These are phyloP conservation scores for Clavaria fumosa DNA, from an alignment of 768 basidiomycete species.

Conservation along the genomic window DNA sequence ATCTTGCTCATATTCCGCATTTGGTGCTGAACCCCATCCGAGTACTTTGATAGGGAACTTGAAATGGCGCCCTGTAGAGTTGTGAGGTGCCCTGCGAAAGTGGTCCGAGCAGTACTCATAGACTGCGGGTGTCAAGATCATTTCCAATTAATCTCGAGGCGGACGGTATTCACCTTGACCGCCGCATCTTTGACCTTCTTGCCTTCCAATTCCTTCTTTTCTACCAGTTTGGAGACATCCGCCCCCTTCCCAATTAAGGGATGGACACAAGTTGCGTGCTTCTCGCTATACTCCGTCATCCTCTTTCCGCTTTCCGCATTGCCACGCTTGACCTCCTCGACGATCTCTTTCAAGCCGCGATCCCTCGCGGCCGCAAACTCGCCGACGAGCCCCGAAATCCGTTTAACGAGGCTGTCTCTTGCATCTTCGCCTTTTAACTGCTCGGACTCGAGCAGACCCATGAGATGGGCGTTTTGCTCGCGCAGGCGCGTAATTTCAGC, in stretches of 20 bases:
- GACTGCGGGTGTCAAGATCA: slow-evolving; percentile 21
- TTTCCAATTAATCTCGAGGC: neutral
- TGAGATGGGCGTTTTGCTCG: slow-evolving; percentile 54
- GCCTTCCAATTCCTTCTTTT: slow-evolving; percentile 32
- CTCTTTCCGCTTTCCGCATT: slow-evolving; percentile 41
- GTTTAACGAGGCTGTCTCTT: slow-evolving; percentile 60
- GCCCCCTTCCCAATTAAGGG: slow-evolving; percentile 26
- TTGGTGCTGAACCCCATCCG: slow-evolving; percentile 34
- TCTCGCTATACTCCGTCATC: slow-evolving; percentile 30
- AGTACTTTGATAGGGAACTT: slow-evolving; percentile 34
- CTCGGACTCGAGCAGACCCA: slow-evolving; percentile 48
- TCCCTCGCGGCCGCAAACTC: slow-evolving; percentile 60
- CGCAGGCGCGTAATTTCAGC: slow-evolving; percentile 46
- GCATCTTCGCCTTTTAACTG: slow-evolving; percentile 48
- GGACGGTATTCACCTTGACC: slow-evolving; percentile 32
- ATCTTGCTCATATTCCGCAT: slow-evolving; percentile 28
- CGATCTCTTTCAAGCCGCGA: slow-evolving; percentile 40
- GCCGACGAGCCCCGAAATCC: slow-evolving; percentile 54
- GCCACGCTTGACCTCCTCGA: slow-evolving; percentile 35
- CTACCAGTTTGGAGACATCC: slow-evolving; percentile 25
- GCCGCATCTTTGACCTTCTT: slow-evolving; percentile 42
- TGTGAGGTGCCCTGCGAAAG: slow-evolving; percentile 27
- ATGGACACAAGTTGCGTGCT: slow-evolving; percentile 32
- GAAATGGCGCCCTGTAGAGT: slow-evolving; percentile 30
- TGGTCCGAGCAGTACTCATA: slow-evolving; percentile 23